Base-by-base conservation (phyloP, 2,329 filamentous ascomycete species). In the Fusarium sp. region DNA sequence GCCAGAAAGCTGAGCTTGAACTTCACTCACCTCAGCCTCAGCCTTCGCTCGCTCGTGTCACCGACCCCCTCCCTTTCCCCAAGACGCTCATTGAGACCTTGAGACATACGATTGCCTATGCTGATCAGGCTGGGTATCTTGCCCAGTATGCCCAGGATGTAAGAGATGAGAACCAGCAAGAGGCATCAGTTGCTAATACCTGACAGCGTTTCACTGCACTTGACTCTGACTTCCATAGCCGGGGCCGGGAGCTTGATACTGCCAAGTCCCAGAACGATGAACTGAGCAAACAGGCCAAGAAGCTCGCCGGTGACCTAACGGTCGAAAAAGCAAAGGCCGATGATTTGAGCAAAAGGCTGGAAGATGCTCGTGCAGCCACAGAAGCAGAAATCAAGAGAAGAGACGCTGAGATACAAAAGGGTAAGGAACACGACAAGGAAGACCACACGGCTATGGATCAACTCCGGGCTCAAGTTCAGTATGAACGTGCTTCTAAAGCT, bases 11-110 rank as follows among this genome's bases (percentile, higher is more conserved):
- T 10, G 64, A 70, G 18, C 16, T 70, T 7, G 67, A 70, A 8
- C 52, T 59, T 13, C 65, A 57, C n/a, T 33, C 52, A 9, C 69
- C 69, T 5, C 69, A 69, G 23, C 34, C 60, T 0, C 55, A 70
- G 7, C 15, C 62, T 4, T 53, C 57, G 1, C 64, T 71, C 6
- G 47, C 57, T 15, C 67, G 65, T 0, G 40, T 70, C 20, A 12
- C 52, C 11, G 54, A 49, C 0, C 61, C 67, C 0, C 7, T 71
- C 0, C 67, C 69, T 7, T 71, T 71, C 45, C 67, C 67, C 7
- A 44, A 49, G 8, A 46, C 36, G 1, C 55, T 71, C 6, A 3
- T 69, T 12, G 69, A 70, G 2, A 70, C 60, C 0, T 5, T 71
- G 6, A 16, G 36, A 12, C 65, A 71, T 11, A 61, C 67, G 3